phyloP scores from a whole-genome alignment of 2,329 filamentous ascomycete species.

The Fulvia fulva region DNA sequence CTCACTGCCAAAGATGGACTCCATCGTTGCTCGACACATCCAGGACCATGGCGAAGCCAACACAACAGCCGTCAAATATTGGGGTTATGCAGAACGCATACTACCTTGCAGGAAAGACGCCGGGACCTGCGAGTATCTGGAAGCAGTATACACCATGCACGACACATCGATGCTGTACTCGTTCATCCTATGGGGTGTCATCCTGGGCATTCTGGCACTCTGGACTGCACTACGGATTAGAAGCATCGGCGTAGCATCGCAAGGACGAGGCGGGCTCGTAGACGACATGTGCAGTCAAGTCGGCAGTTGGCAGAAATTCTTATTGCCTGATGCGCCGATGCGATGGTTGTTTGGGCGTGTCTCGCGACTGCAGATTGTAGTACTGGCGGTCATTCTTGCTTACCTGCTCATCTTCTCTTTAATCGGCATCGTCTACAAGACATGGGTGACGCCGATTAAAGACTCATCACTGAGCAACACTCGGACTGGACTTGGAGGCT shows the following conservation, averaged over 20 bases:
- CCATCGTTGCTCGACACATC: constrained; percentile 18
- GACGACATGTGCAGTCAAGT: constrained; percentile 16
- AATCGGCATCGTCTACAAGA: constrained; percentile 63
- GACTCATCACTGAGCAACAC: constrained; percentile 57
- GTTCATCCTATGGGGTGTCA: constrained; percentile 55
- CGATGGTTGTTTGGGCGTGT: constrained; percentile 60
- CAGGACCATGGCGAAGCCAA: constrained; percentile 30
- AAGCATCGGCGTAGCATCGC: constrained; percentile 17
- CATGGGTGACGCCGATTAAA: constrained; percentile 67
- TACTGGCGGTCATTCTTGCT: constrained; percentile 54
- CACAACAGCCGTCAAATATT: constrained; percentile 39
- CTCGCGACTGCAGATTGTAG: constrained; percentile 63
- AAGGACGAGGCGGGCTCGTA: constrained; percentile 17
- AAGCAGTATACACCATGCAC: constrained; percentile 53
- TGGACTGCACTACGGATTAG: constrained; percentile 38
- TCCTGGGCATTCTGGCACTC: constrained; percentile 46
- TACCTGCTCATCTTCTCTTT: constrained; percentile 64
- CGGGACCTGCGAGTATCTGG: constrained; percentile 57
- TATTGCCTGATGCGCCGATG: constrained; percentile 59
- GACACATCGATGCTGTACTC: constrained; percentile 54
- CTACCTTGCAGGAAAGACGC: constrained; percentile 56
- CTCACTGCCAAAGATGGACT: background rate
- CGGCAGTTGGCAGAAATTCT: constrained; percentile 17
- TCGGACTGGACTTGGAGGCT: constrained; percentile 62
- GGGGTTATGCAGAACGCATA: constrained; percentile 54